Conservation (phyloP, 257 asterid genomes). For the Euphrasia confusa region DNA sequence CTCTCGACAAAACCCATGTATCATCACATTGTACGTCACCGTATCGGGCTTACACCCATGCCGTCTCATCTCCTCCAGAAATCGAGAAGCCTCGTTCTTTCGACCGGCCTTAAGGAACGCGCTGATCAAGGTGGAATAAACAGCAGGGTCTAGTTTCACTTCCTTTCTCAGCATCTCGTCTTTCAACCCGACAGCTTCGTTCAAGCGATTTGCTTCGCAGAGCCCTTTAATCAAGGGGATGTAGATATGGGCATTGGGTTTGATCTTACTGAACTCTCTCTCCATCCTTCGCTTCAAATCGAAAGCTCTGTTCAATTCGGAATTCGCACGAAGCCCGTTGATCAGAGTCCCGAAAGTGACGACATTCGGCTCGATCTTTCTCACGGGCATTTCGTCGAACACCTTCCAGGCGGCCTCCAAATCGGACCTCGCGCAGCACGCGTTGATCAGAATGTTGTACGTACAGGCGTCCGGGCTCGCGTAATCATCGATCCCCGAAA, state of each 20-base stretch:
- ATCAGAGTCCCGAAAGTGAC: constrained; percentile 70
- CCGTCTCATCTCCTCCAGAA: constrained; percentile 57
- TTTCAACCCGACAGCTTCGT: constrained; percentile 46
- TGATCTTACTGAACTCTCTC: constrained; percentile 36
- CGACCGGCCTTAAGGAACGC: constrained; percentile 53
- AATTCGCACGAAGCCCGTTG: constrained; percentile 45
- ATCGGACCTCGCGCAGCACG: constrained; percentile 35
- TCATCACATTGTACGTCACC: constrained; percentile 60
- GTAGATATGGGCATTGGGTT: constrained; percentile 46
- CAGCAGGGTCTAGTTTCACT: constrained; percentile 51
- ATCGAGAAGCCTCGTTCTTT: constrained; percentile 35
- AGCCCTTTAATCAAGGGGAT: constrained; percentile 64
- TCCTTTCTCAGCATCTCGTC: constrained; percentile 58
- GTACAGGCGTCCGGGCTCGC: constrained; percentile 58
- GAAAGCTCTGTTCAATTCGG: constrained; percentile 40
- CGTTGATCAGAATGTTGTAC: constrained; percentile 55
- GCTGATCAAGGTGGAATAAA: constrained; percentile 64
- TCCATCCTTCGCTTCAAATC: constrained; percentile 53
- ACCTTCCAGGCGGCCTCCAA: constrained; percentile 38
- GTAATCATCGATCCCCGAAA: constrained; percentile 31
- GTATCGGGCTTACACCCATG: constrained; percentile 54
- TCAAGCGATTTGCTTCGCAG: constrained; percentile 35
- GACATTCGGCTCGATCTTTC: constrained; percentile 54
- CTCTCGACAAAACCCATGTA: constrained; percentile 53
- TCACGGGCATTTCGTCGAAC: constrained; percentile 60